phyloP scores from a whole-genome alignment of 2,329 filamentous ascomycete genomes.

The Pseudogymnoascus sp. region DNA sequence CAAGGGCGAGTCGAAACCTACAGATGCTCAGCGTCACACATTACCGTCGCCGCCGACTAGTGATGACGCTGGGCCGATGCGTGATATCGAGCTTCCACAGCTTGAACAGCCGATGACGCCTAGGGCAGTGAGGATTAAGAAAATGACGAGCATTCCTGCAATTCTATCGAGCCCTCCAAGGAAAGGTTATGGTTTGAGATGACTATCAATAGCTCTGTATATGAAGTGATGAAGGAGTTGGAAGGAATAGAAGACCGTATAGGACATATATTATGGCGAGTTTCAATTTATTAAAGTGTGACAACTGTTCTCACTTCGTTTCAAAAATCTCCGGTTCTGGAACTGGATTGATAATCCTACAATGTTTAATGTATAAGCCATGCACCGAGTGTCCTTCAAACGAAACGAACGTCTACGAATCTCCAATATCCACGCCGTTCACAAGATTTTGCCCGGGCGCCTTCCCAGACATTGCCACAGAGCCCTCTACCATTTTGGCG shows the following conservation, averaged over 20 bases:
- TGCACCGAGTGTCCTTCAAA: background rate
- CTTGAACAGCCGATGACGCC: conserved; percentile 17
- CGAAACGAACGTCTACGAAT: background rate
- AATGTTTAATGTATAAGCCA: background rate
- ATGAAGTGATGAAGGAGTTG: conserved; percentile 3
- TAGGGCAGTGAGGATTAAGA: conserved; percentile 19
- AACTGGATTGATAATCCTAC: background rate
- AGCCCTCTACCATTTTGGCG: no score
- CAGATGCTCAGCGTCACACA: background rate
- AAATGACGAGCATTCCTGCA: conserved; percentile 21
- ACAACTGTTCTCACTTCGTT: background rate
- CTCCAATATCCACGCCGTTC: background rate
- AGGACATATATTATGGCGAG: background rate
- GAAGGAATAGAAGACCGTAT: background rate
- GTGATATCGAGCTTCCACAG: background rate
- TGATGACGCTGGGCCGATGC: background rate
- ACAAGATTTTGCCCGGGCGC: no score
- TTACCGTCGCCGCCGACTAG: conserved; percentile 18
- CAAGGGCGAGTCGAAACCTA: background rate
- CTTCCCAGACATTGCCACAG: no score
- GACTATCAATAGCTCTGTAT: background rate
- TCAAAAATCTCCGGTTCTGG: background rate
- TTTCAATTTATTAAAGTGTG: background rate
- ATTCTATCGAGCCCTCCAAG: conserved; percentile 16
- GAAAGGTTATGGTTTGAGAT: background rate